phyloP scores from a whole-genome alignment of 2,329 filamentous ascomycete genomes.

The Magnaporthiopsis incrustans region DNA sequence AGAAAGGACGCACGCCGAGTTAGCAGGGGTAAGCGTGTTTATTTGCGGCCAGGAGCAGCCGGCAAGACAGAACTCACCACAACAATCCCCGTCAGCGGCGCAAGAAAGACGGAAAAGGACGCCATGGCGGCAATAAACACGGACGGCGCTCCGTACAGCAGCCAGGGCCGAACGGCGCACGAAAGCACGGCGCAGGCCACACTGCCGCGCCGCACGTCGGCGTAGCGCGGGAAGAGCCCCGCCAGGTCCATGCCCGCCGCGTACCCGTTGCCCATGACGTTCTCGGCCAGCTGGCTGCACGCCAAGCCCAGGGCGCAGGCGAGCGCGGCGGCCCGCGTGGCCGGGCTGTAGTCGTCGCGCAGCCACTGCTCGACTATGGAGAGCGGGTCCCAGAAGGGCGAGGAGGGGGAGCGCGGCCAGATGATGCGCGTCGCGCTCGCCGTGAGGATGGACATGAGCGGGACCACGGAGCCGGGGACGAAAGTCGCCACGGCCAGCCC shows the following conservation, averaged over 20 bases:
- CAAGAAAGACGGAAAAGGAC: constrained; percentile 32
- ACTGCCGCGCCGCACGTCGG: constrained; percentile 46
- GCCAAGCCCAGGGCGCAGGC: constrained; percentile 37
- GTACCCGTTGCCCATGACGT: constrained; percentile 38
- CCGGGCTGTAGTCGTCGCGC: constrained; percentile 21
- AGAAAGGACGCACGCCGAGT: too few species aligned
- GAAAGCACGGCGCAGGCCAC: constrained; percentile 4
- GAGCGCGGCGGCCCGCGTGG: constrained; percentile 33
- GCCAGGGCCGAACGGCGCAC: constrained; percentile 24
- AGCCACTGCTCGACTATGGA: constrained; percentile 30
- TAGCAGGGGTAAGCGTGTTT: background rate
- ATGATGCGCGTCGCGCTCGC: constrained; percentile 20
- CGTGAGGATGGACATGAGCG: constrained; percentile 29
- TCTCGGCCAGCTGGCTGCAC: constrained; percentile 36
- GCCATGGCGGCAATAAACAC: constrained; percentile 24
- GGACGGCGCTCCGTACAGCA: constrained; percentile 20
- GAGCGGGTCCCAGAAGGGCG: constrained; percentile 34
- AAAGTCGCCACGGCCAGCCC: constrained; percentile 30
- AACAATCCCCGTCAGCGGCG: constrained; percentile 30
- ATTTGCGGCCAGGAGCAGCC: too few species aligned
- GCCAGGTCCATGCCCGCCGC: constrained; percentile 48
- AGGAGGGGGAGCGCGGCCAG: constrained; percentile 16
- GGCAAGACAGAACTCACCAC: constrained; percentile 10
- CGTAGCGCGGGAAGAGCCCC: constrained; percentile 38
- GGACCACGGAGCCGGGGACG: constrained; percentile 29